phyloP scores from a whole-genome alignment of 129 eudicot genomes.

The Scalesia atractyloides region DNA sequence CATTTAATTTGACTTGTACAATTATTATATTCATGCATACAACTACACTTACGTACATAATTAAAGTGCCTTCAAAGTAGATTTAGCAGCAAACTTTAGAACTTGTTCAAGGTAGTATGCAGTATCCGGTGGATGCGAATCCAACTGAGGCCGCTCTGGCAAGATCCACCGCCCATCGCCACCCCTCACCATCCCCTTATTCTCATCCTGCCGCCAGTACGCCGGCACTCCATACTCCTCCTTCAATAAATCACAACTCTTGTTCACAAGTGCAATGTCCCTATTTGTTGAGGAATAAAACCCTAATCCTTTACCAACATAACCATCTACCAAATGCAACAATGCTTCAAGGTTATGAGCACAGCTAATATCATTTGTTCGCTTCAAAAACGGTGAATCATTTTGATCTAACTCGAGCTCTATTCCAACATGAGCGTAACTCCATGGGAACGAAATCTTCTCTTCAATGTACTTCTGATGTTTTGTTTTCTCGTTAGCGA shows the following conservation, averaged over 20 bases:
- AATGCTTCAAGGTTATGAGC: slow-evolving; percentile 72
- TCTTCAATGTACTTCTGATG: slow-evolving; percentile 69
- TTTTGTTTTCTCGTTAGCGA: slow-evolving; percentile 65
- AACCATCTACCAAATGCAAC: slow-evolving; percentile 68
- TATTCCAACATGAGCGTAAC: slow-evolving; percentile 74
- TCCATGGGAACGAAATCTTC: slow-evolving; percentile 62
- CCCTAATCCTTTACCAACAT: slow-evolving; percentile 41
- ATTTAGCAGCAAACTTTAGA: slow-evolving; percentile 54
- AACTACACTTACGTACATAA: not conserved
- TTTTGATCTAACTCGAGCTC: slow-evolving; percentile 60
- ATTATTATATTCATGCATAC: not conserved
- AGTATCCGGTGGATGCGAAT: slow-evolving; percentile 69
- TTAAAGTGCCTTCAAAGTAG: slow-evolving; percentile 38
- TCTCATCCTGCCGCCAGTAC: slow-evolving; percentile 72
- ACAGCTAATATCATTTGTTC: slow-evolving; percentile 36
- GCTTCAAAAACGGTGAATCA: slow-evolving; percentile 55
- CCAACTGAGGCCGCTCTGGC: slow-evolving; percentile 67
- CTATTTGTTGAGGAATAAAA: slow-evolving; percentile 43
- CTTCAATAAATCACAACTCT: slow-evolving; percentile 59
- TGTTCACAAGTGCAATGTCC: slow-evolving; percentile 77
- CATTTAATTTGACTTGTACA: too few relatives aligned
- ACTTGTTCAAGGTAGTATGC: slow-evolving; percentile 68
- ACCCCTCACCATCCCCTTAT: slow-evolving; percentile 80
- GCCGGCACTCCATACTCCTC: slow-evolving; percentile 72
- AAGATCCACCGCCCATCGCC: slow-evolving; percentile 69